These are phyloP conservation scores for Abrus precatorius DNA, from an alignment of 306 rosid genomes.

Conservation along the genomic window DNA sequence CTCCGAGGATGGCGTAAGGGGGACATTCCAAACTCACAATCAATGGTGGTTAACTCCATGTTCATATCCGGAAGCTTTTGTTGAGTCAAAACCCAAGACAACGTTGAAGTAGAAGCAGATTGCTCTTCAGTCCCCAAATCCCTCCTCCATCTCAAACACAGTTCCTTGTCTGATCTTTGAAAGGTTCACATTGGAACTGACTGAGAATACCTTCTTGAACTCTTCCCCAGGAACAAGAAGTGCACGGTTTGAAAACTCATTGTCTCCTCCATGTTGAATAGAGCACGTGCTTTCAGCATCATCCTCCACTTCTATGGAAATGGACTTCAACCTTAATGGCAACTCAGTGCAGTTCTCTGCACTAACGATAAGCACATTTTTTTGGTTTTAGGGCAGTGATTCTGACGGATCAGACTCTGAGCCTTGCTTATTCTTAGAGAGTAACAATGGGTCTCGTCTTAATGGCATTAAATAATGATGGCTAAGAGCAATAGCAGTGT, in stretches of 20 bases:
- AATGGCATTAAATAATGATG: slow-evolving; percentile 81
- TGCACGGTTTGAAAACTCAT: slow-evolving; percentile 58
- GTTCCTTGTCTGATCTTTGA: slow-evolving; percentile 73
- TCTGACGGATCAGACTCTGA: slow-evolving; percentile 64
- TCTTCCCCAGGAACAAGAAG: slow-evolving; percentile 84
- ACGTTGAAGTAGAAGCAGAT: slow-evolving; percentile 46
- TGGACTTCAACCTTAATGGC: slow-evolving; percentile 70
- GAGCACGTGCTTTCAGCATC: slow-evolving; percentile 65
- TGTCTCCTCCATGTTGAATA: slow-evolving; percentile 62
- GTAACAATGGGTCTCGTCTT: slow-evolving; percentile 79
- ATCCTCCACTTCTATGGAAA: slow-evolving; percentile 70
- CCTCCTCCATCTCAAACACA: slow-evolving; percentile 85
- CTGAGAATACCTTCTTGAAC: slow-evolving; percentile 86
- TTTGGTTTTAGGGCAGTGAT: slow-evolving; percentile 76
- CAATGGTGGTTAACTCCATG: slow-evolving; percentile 76
- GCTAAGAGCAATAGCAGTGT: slow-evolving; percentile 68
- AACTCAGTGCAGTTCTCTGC: slow-evolving; percentile 81
- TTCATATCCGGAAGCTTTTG: slow-evolving; percentile 74
- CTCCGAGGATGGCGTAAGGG: slow-evolving; percentile 84
- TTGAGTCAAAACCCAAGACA: slow-evolving; percentile 66
- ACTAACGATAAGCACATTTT: slow-evolving; percentile 65
- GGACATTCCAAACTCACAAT: slow-evolving; percentile 91
- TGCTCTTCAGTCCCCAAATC: slow-evolving; percentile 63
- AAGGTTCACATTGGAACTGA: slow-evolving; percentile 61
- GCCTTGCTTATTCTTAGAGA: slow-evolving; percentile 71